Evolutionary conservation across 805 yeast genomes (phyloP), one percentile per base, ranked within the genome.

Genomic region (Priceomyces castillae): DNA sequence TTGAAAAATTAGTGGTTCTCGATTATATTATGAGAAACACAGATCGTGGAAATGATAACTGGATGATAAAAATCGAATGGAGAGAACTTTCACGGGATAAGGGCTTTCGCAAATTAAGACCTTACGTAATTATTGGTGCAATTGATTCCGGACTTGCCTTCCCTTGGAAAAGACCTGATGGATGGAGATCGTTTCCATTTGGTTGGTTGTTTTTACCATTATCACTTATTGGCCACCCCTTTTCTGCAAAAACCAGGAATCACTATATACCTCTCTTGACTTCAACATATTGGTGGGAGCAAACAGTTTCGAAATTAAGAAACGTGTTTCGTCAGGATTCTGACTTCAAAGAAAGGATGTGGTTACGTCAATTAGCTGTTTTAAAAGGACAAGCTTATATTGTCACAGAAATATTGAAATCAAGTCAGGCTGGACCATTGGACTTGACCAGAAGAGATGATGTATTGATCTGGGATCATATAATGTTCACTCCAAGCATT

Each of bases 111-210:
- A 40, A 36, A 10, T 30, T 49, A 33, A 35, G 49, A 12, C 83
- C 84, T 0, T 43, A 33, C 1, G 46, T 84, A 11, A 71, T 67
- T 40, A 69, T 84, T 23, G 89, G 87, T 2, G 92, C 90, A 0
- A 84, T 84, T 36, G 90, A 84, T 53, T 82, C 86, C 12, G 90
- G 90, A 0, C 65, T 84, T 23, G 73, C 90, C 0, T 84, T 81
- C 52, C 90, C 92, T 4, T 84, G 89, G 89, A 84, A 84, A 53
- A 88, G 83, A 50, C 90, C 90, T 0, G 86, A 84, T 59, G 89
- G 83, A 54, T 83, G 90, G 88, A 64, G 90, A 43, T 81, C 87
- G 0, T 84, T 81, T 52, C 90, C 90, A 0, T 84, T 76, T 62
- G 90, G 90, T 0, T 84, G 92, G 92, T 62, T 84, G 19, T 83